Conservation (phyloP, 2,329 filamentous ascomycete genomes). For the Cryoendolithus antarcticus region DNA sequence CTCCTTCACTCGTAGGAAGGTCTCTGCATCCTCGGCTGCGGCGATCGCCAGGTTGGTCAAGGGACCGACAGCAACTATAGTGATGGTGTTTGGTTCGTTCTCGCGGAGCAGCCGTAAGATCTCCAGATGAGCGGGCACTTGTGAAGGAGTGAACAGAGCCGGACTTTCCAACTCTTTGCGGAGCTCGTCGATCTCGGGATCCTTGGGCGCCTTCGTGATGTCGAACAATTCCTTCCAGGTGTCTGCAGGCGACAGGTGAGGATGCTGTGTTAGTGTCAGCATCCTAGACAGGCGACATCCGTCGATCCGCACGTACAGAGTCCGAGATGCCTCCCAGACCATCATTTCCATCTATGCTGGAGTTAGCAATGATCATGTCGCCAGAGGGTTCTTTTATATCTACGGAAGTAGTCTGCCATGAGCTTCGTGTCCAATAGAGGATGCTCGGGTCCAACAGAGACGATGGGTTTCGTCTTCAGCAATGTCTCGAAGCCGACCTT, state of each 20-base stretch:
- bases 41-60: constrained; percentile 89
- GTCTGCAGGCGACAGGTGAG: constrained; percentile 34
- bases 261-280: constrained; percentile 25
- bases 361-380: not conserved
- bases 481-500: constrained; percentile 62
- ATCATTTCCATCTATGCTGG: constrained; percentile 31
- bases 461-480: constrained; percentile 52
- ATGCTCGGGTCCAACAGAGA: constrained; percentile 77
- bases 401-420: constrained; percentile 65
- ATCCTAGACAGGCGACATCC: not conserved
- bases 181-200: constrained; percentile 5
- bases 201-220: constrained; percentile 15
- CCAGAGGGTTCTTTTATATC: constrained; percentile 20
- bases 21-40: constrained; percentile 74
- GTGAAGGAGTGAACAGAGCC: constrained; percentile 61
- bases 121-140: constrained; percentile 62
- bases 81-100: constrained; percentile 72
- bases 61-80: constrained; percentile 81
- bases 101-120: constrained; percentile 78
- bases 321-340: constrained; percentile 37
- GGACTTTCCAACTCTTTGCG: constrained; percentile 5
- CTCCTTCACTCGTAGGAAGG: constrained; percentile 80
- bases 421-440: constrained; percentile 74
- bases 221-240: constrained; percentile 36
- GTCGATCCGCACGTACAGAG: constrained; percentile 22